These are phyloP conservation scores for Falciphora oryzae DNA, from an alignment of 2,329 filamentous ascomycete genomes.

Conservation along the genomic window DNA sequence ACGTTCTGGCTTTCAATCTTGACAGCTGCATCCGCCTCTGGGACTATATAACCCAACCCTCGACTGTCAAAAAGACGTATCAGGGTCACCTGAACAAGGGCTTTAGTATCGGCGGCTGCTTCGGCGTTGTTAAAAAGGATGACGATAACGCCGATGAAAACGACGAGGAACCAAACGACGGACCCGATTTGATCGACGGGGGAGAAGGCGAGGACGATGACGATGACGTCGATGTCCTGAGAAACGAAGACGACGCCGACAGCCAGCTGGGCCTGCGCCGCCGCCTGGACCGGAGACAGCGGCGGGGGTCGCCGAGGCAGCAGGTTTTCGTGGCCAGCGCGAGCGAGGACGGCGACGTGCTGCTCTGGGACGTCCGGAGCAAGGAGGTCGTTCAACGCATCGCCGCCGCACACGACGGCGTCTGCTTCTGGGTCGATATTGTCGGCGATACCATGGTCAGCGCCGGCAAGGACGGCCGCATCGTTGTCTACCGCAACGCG, in stretches of 20 bases:
- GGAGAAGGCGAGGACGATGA: conserved; percentile 9
- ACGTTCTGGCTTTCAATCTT: conserved; percentile 84
- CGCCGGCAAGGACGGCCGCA: conserved; percentile 47
- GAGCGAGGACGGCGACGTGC: conserved; percentile 78
- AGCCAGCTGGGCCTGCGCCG: conserved; percentile 10
- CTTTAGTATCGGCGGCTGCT: conserved; percentile 80
- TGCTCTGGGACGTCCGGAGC: conserved; percentile 85
- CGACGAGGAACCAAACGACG: conserved; percentile 13
- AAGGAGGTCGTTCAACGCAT: conserved; percentile 75
- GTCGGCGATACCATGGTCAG: conserved; percentile 51
- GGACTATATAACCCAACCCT: conserved; percentile 79
- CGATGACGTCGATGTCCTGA: background rate
- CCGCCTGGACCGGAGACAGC: conserved; percentile 11
- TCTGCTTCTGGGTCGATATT: conserved; percentile 62
- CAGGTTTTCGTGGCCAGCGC: conserved; percentile 67
- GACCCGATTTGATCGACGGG: conserved; percentile 15
- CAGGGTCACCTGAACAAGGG: conserved; percentile 82
- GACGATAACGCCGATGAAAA: conserved; percentile 12
- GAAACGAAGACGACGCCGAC: conserved; percentile 17
- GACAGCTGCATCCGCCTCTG: conserved; percentile 87
- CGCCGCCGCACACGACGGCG: conserved; percentile 44
- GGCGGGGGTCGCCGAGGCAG: conserved; percentile 19
- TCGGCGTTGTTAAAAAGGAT: conserved; percentile 50
- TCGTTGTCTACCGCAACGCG: conserved; percentile 41
- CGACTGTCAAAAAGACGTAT: conserved; percentile 88